Base-by-base conservation (phyloP, 2,329 filamentous ascomycete genomes). In the Xylaria multiplex region DNA sequence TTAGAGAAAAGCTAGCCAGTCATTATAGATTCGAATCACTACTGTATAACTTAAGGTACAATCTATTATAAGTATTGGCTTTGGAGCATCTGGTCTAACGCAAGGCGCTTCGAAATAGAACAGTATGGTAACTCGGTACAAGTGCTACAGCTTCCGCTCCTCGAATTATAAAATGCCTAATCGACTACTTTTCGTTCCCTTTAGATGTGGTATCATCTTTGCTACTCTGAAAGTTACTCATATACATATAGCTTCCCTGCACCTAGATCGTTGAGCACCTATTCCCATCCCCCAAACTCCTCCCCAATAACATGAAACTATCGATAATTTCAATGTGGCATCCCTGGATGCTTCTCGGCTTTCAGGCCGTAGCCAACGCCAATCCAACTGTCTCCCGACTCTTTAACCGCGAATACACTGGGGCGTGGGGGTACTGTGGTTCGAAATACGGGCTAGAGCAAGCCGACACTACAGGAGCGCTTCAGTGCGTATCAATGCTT, bases 391-490 rank as follows among this genome's bases (percentile, higher is more conserved):
- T 14, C 11, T 40, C 37, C 9, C 2, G 13, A 5, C 37, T 40
- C 37, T 9, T 40, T 13, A 14, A 3, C 5, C 37, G 37, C 37
- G 37, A 13, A 13, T 13, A 40, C 37, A 3, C 37, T 13, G 37
- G 37, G 2, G 37, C 37, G 13, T 40, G 37, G 9, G 37, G 37
- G 37, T 40, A 13, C 5, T 40, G 37, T 13, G 37, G 37, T 13
- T 58, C 55, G 5, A 19, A 27, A 22, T 58, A 58, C 27, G 45
- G 42, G 8, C 27, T 48, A 19, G 27, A 46, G 16, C 42, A n/a
- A 2, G 55, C 55, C 16, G 16, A 19, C 55, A n/a, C 42, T 7
- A 37, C 32, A 9, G 46, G 48, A 14, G 46, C 35, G 2, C 2
- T 60, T 13, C 6, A 22, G 1, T 60, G 57, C 57, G 45, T 35